Percentiles rank a stretch among this genome's conserved stretches.
Evolutionary conservation across 108 stramenopile genomes (phyloP).

Genomic region (Pseudonitzschia multiseries): DNA sequence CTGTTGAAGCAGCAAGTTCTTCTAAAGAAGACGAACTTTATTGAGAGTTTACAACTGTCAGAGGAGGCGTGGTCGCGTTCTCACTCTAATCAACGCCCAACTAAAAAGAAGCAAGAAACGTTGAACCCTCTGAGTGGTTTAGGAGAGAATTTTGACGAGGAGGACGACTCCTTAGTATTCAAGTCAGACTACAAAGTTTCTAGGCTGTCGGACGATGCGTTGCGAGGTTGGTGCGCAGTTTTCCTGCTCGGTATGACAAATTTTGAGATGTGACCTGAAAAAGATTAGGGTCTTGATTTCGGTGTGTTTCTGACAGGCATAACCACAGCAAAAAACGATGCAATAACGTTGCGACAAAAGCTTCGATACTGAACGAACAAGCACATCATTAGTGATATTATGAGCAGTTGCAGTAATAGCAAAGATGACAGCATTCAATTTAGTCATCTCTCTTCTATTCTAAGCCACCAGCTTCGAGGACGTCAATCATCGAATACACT

Average conservation of each 20-base stretch:
- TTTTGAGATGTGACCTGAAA: constrained; percentile 3
- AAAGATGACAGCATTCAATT: not conserved
- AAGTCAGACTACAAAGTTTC: constrained; percentile 73
- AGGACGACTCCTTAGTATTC: constrained; percentile 72
- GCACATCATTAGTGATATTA: no score
- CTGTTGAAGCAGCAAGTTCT: constrained; percentile 56
- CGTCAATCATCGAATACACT: constrained; percentile 90
- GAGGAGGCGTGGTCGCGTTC: constrained; percentile 56
- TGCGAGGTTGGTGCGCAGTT: constrained; percentile 75
- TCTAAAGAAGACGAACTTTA: constrained; percentile 49
- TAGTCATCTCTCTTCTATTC: constrained; percentile 42
- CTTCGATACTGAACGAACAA: no score
- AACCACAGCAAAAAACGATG: no score
- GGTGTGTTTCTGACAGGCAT: no score
- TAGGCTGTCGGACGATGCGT: constrained; percentile 68
- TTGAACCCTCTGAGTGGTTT: constrained; percentile 43
- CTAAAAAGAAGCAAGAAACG: constrained; percentile 2
- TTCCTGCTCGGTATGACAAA: constrained; percentile 66
- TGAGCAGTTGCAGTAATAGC: no score
- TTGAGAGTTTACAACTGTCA: constrained; percentile 38
- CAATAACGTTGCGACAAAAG: no score
- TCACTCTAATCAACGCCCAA: not conserved
- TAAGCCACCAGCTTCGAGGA: constrained; percentile 80
- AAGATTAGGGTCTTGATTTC: not conserved
- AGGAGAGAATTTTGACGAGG: constrained; percentile 75